A percentile compares a stretch with the other conserved stretches of the same genome.
Conservation (phyloP, 441 rosid species). For the Cnidoscolus chayamansa region DNA sequence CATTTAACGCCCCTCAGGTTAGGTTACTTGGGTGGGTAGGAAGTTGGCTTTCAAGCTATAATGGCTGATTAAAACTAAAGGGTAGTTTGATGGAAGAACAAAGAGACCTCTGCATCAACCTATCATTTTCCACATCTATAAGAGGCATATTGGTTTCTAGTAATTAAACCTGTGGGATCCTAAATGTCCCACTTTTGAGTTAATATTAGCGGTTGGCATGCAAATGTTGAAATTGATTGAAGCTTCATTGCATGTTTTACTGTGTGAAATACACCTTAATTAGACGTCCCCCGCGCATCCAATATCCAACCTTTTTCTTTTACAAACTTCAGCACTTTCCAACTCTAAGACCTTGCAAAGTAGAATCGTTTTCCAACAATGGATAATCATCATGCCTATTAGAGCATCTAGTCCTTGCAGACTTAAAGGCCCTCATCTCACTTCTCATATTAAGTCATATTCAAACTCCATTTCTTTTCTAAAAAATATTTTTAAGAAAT, state of each 20-base stretch:
- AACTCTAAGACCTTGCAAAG: neutral
- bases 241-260: too few species aligned
- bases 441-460: too few species aligned
- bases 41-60: neutral
- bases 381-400: neutral
- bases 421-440: too few species aligned
- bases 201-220: conserved; percentile 9
- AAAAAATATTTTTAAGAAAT: too few species aligned
- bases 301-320: neutral
- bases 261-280: neutral
- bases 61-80: conserved; percentile 9
- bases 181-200: conserved; percentile 13
- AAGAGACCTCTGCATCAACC: neutral
- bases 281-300: neutral
- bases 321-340: neutral
- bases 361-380: neutral
- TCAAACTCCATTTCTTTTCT: too few species aligned
- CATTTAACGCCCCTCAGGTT: conserved; percentile 18
- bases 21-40: neutral
- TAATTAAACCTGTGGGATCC: conserved; percentile 12
- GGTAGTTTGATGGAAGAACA: conserved; percentile 1
- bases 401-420: too few species aligned
- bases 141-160: conserved; percentile 23
- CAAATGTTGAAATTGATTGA: neutral
- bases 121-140: neutral